Conservation (phyloP, 495 filamentous ascomycete species). For the Bryoglossum gracile region DNA sequence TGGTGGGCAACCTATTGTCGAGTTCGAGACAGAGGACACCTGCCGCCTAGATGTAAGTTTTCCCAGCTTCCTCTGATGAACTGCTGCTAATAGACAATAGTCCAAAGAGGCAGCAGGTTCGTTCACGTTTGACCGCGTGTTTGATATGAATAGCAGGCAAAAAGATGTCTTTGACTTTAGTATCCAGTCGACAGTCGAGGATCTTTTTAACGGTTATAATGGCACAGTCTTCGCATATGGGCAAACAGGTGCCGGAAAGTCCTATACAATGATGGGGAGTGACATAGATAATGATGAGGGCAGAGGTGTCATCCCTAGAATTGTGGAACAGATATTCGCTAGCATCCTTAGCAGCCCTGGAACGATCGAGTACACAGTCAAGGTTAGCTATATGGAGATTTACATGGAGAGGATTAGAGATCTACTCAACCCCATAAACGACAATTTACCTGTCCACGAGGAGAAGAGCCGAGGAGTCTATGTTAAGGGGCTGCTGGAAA, state of each 20-base stretch:
- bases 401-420: slow-evolving; percentile 99
- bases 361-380: slow-evolving; percentile 95
- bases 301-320: slow-evolving; percentile 93
- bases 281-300: slow-evolving; percentile 87
- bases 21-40: slow-evolving; percentile 82
- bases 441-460: slow-evolving; percentile 94
- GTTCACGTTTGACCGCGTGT: slow-evolving; percentile 97
- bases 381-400: slow-evolving; percentile 99
- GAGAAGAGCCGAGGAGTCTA: slow-evolving; percentile 96
- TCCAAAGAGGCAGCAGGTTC: slow-evolving; percentile 73
- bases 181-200: slow-evolving; percentile 90
- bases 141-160: slow-evolving; percentile 84
- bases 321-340: slow-evolving; percentile 95
- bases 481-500: slow-evolving; percentile 89
- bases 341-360: slow-evolving; percentile 84
- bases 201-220: slow-evolving; percentile 98
- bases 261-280: slow-evolving; percentile 98
- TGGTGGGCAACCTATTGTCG: slow-evolving; percentile 85
- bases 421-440: slow-evolving; percentile 82
- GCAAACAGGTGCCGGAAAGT: slow-evolving; percentile 97
- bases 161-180: slow-evolving; percentile 94
- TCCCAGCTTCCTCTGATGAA: slow-evolving; percentile 6
- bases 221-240: slow-evolving; percentile 98
- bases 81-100: slow-evolving; percentile 38
- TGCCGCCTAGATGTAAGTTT: slow-evolving; percentile 72